Conservation (phyloP, 2,329 filamentous ascomycete species). For the Didymella arachidicola region DNA sequence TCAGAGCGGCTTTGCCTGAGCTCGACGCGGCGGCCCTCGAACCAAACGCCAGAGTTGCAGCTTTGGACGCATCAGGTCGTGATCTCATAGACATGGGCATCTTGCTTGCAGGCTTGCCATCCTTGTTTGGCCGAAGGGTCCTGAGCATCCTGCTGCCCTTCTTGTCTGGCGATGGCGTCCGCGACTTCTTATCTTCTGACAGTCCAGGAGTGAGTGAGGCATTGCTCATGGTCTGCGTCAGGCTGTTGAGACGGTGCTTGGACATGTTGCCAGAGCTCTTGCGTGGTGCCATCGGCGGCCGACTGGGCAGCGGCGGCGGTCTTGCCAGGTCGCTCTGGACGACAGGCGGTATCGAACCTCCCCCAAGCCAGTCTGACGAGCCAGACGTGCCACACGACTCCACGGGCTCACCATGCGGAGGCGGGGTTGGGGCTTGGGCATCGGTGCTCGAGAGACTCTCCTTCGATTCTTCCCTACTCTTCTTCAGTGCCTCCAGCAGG, state of each 20-base stretch:
- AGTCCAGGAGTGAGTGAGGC: constrained; percentile 47
- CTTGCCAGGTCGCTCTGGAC: constrained; percentile 83
- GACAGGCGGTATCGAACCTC: constrained; percentile 81
- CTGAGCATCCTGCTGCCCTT: constrained; percentile 64
- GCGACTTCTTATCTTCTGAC: constrained; percentile 55
- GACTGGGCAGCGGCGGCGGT: constrained; percentile 67
- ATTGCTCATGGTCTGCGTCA: constrained; percentile 33
- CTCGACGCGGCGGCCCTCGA: constrained; percentile 37
- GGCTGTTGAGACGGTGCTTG: constrained; percentile 29
- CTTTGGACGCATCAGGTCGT: constrained; percentile 65
- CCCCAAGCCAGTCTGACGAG: constrained; percentile 69
- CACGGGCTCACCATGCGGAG: constrained; percentile 29
- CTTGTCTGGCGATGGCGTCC: constrained; percentile 69
- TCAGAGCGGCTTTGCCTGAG: constrained; percentile 28
- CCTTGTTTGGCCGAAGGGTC: constrained; percentile 59
- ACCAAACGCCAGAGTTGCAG: constrained; percentile 69
- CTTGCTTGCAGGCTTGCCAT: constrained; percentile 56
- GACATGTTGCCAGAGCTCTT: constrained; percentile 54
- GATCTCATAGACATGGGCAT: constrained; percentile 56
- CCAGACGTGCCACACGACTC: constrained; percentile 23
- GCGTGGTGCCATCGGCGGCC: constrained; percentile 58
- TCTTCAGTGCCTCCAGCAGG: constrained; percentile 79
- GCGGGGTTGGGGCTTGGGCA: constrained; percentile 35
- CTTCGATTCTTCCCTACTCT: constrained; percentile 65
- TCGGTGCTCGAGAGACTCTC: constrained; percentile 41